Percentiles rank a stretch among this genome's conserved stretches.
Evolutionary conservation across 1,284 basidiomycete species (phyloP).

Genomic region (Naganishia albida): DNA sequence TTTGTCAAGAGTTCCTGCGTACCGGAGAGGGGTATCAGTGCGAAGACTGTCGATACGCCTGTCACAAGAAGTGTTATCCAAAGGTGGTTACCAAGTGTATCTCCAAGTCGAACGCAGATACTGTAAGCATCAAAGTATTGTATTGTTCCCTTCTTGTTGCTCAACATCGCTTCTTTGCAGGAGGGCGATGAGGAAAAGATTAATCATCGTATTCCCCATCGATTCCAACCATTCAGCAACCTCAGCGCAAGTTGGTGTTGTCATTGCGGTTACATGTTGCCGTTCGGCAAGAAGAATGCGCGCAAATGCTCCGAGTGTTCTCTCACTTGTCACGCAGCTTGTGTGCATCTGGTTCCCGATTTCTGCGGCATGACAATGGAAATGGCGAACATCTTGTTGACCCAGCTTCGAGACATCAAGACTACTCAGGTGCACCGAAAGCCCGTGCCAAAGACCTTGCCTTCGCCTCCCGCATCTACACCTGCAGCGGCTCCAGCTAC

Average conservation of each 20-base stretch:
- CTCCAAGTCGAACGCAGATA: constrained; percentile 87
- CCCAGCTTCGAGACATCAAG: constrained; percentile 78
- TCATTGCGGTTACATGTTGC: constrained; percentile 98
- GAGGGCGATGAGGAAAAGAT: constrained; percentile 98
- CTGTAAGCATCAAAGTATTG: constrained; percentile 59
- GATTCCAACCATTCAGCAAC: constrained; percentile 96
- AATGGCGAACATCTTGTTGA: constrained; percentile 89
- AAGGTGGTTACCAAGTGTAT: constrained; percentile 99
- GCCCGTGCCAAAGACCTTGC: constrained; percentile 34
- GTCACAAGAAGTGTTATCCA: constrained; percentile 98
- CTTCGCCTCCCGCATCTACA: constrained; percentile 36
- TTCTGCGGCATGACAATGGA: constrained; percentile 99
- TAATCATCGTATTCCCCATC: constrained; percentile 98
- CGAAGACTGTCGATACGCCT: constrained; percentile 98
- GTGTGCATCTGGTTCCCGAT: constrained; percentile 96
- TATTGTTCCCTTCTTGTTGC: constrained; percentile 14
- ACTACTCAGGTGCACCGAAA: constrained; percentile 53
- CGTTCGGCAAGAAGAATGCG: constrained; percentile 94
- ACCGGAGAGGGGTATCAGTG: constrained; percentile 98
- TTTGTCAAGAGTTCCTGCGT: constrained; percentile 95
- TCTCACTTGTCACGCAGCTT: constrained; percentile 96
- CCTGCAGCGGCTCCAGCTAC: constrained; percentile 34
- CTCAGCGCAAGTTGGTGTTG: constrained; percentile 99
- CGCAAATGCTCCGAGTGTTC: constrained; percentile 94
- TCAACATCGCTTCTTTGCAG: constrained; percentile 52